Percentiles rank a stretch among this genome's conserved stretches.
Evolutionary conservation across 768 basidiomycete species (phyloP).

Genomic region (Rhizopogon vinicolor): DNA sequence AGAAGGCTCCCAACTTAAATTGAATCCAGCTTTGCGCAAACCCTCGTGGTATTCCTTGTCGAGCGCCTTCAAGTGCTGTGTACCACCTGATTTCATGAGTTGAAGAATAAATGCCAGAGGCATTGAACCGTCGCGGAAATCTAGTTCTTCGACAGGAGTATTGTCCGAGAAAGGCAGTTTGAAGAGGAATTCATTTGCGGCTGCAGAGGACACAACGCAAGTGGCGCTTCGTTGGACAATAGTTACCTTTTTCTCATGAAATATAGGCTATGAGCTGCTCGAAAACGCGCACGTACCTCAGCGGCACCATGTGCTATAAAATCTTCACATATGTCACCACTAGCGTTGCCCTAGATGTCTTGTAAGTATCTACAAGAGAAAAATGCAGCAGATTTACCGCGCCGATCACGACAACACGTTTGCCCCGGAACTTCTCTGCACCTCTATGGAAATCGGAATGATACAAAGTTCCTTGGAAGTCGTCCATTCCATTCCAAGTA

Average conservation of each 20-base stretch:
- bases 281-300: neutral
- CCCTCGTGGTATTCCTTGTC: neutral
- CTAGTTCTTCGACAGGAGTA: no score
- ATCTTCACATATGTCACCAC: neutral
- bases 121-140: neutral
- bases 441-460: constrained; percentile 47
- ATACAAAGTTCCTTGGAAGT: constrained; percentile 43
- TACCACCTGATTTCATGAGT: neutral
- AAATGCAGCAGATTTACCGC: neutral
- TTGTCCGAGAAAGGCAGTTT: no score
- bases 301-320: neutral
- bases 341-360: neutral
- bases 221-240: neutral
- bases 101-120: neutral
- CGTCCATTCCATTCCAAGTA: constrained; percentile 27
- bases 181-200: no score
- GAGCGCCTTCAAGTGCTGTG: neutral
- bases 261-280: no score
- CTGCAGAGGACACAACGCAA: no score
- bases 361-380: neutral
- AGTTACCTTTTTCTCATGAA: neutral
- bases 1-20: neutral
- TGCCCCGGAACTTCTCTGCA: constrained; percentile 43
- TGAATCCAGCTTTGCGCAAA: neutral
- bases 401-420: constrained; percentile 59